Evolutionary conservation across 306 rosid genomes (phyloP).

Genomic region (Hippophae gyantsensis): DNA sequence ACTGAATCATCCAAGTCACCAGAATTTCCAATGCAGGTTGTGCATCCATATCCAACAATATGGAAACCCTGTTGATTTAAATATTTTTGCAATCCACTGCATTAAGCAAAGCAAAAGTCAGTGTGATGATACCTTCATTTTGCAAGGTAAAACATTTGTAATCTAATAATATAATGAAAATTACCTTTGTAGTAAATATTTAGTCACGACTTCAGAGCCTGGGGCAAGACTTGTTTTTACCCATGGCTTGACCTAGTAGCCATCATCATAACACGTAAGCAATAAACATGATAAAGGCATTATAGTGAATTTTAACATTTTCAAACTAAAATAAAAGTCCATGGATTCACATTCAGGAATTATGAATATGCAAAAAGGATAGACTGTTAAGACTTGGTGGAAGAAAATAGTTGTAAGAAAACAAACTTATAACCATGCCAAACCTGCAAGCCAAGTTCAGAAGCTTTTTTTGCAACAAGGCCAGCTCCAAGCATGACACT

Average conservation of each 20-base stretch:
- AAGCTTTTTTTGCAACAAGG: constrained; percentile 86
- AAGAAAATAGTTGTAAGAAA: too few relatives aligned
- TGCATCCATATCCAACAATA: constrained; percentile 94
- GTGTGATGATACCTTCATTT: constrained; percentile 4
- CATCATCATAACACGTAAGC: too few relatives aligned
- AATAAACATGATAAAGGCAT: too few relatives aligned
- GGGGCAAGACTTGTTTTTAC: constrained; percentile 99
- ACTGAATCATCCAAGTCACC: neutral
- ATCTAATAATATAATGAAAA: constrained; percentile 5
- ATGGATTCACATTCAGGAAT: too few relatives aligned
- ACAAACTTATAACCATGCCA: constrained; percentile 10
- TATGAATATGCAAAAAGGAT: neutral
- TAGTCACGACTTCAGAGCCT: constrained; percentile 89
- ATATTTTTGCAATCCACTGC: constrained; percentile 76
- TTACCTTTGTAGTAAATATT: constrained; percentile 82
- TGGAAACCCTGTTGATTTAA: constrained; percentile 81
- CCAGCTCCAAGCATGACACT: constrained; percentile 99
- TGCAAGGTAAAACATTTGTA: neutral
- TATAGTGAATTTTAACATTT: too few relatives aligned
- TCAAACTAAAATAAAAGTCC: too few relatives aligned
- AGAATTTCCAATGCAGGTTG: constrained; percentile 27
- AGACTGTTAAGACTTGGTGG: neutral
- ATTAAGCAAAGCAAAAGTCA: constrained; percentile 22
- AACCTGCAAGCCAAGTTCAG: constrained; percentile 80
- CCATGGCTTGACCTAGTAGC: constrained; percentile 82